Conservation (phyloP, 2,329 filamentous ascomycete species). For the Dendryphion nanum region DNA sequence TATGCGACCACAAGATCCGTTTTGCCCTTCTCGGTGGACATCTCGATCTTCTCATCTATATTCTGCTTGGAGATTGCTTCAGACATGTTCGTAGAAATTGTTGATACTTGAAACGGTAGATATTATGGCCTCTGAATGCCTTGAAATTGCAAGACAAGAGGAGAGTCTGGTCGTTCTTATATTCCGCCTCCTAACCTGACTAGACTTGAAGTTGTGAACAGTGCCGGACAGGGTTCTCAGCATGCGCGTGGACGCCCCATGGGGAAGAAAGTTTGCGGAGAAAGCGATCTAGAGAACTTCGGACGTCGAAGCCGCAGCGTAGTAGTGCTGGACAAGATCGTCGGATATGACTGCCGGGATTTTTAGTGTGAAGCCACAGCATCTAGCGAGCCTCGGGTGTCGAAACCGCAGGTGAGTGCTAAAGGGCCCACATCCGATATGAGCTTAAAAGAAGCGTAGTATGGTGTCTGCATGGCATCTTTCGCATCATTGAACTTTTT, state of each 20-base stretch:
- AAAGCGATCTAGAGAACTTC: background rate
- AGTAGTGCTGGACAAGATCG: background rate
- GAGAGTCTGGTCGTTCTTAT: no score
- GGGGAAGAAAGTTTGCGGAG: background rate
- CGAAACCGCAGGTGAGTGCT: background rate
- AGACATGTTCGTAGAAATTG: background rate
- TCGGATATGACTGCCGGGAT: background rate
- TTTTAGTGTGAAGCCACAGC: background rate
- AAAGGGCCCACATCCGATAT: background rate
- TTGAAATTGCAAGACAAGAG: slow-evolving; percentile 1
- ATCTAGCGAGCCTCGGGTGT: background rate
- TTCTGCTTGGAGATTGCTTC: background rate
- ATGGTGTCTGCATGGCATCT: background rate
- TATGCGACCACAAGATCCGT: slow-evolving; percentile 1
- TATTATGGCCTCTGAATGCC: no score
- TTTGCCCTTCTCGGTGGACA: background rate
- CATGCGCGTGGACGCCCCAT: background rate
- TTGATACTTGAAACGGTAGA: background rate
- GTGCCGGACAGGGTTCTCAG: no score
- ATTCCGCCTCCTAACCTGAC: no score
- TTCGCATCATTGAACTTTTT: no score
- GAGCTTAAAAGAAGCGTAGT: background rate
- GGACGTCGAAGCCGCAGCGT: background rate
- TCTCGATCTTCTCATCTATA: background rate
- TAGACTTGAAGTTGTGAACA: no score